phyloP scores from a whole-genome alignment of 805 yeast genomes.

The Lachancea cidri region DNA sequence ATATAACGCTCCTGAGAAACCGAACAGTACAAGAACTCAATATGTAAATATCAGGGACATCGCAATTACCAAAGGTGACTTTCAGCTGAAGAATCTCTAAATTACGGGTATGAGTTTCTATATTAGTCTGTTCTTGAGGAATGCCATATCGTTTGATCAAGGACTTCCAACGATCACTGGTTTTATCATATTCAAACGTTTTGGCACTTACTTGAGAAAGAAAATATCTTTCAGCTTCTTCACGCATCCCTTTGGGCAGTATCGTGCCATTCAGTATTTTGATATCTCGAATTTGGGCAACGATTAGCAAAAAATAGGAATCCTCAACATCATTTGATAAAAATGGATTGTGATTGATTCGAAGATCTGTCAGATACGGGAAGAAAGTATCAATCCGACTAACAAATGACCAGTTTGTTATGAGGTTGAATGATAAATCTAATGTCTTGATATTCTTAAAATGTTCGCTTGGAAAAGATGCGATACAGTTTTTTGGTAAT shows the following conservation, averaged over 20 bases:
- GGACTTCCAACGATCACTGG: slow-evolving; percentile 45
- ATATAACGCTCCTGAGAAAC: slow-evolving; percentile 21
- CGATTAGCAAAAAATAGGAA: slow-evolving; percentile 28
- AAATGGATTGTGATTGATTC: slow-evolving; percentile 52
- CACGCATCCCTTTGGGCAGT: slow-evolving; percentile 43
- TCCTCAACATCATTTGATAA: slow-evolving; percentile 19
- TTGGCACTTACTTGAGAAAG: slow-evolving; percentile 41
- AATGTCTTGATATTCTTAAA: neutral
- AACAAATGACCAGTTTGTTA: slow-evolving; percentile 40
- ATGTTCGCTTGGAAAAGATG: neutral
- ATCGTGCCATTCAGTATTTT: slow-evolving; percentile 52
- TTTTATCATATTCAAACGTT: slow-evolving; percentile 23
- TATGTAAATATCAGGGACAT: slow-evolving; percentile 6
- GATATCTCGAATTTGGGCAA: slow-evolving; percentile 43
- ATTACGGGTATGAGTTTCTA: too few species aligned
- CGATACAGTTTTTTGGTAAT: neutral
- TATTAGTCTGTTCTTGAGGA: too few species aligned
- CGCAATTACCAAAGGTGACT: slow-evolving; percentile 6
- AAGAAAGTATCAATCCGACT: slow-evolving; percentile 39
- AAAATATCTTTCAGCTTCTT: slow-evolving; percentile 65
- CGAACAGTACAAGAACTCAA: slow-evolving; percentile 19
- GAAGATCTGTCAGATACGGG: slow-evolving; percentile 42
- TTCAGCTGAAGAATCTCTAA: neutral
- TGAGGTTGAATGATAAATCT: neutral
- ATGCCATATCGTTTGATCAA: slow-evolving; percentile 24